These are phyloP conservation scores for Penicillium waksmanii DNA, from an alignment of 495 filamentous ascomycete genomes.

Conservation along the genomic window DNA sequence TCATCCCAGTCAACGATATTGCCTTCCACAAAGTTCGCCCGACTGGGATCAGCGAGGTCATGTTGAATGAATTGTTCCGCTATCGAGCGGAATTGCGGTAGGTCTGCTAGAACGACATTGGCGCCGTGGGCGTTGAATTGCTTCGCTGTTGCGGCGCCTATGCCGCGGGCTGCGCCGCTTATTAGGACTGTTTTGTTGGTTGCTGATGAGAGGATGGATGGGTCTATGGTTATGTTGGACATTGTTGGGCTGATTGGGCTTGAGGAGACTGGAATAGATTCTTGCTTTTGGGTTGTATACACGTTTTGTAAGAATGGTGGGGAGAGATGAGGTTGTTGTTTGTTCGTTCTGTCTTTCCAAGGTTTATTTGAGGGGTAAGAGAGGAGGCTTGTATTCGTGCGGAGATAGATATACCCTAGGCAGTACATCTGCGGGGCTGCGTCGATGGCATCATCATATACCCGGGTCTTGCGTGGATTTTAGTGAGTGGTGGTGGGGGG, in stretches of 20 bases:
- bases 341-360: too few species aligned
- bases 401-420: background rate
- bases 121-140: slow-evolving; percentile 31
- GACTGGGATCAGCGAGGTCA: slow-evolving; percentile 17
- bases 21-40: slow-evolving; percentile 25
- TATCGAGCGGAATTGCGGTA: slow-evolving; percentile 12
- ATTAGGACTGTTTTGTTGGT: slow-evolving; percentile 35
- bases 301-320: too few species aligned
- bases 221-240: slow-evolving; percentile 15
- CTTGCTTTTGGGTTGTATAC: too few species aligned
- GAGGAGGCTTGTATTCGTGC: background rate
- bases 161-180: slow-evolving; percentile 45
- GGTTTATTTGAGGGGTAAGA: background rate
- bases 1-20: slow-evolving; percentile 33
- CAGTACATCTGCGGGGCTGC: slow-evolving; percentile 8
- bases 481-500: too few species aligned
- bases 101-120: slow-evolving; percentile 37
- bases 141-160: slow-evolving; percentile 38
- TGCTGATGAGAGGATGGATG: slow-evolving; percentile 10
- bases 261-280: too few species aligned
- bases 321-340: background rate
- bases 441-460: background rate
- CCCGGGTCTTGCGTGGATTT: background rate
- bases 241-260: slow-evolving; percentile 2
- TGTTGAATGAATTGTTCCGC: slow-evolving; percentile 22